Conservation (phyloP, 2,329 filamentous ascomycete species). For the Sporothrix dimorphospora region DNA sequence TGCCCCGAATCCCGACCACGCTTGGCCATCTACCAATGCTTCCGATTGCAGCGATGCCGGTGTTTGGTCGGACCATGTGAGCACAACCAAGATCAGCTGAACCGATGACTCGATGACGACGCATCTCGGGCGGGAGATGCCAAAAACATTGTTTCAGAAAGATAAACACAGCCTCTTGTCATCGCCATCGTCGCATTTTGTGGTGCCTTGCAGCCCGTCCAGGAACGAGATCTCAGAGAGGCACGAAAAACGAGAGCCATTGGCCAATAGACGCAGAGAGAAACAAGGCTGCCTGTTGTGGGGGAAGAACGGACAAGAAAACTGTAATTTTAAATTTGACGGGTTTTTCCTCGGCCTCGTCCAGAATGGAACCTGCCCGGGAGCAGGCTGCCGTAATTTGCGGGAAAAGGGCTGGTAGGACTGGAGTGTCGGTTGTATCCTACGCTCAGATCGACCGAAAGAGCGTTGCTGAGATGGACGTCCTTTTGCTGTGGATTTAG, state of each 20-base stretch:
- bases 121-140: constrained; percentile 12
- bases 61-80: neutral
- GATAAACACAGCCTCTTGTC: neutral
- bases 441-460: neutral
- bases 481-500: neutral
- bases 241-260: constrained; percentile 16
- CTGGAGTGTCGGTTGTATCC: neutral
- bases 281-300: constrained; percentile 25
- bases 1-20: neutral
- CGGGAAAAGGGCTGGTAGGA: neutral
- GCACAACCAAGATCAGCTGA: constrained; percentile 6
- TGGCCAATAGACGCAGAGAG: constrained; percentile 16
- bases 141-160: neutral
- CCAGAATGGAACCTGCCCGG: neutral
- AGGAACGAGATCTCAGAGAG: neutral
- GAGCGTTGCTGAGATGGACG: neutral
- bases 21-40: neutral
- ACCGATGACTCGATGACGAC: neutral
- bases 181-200: neutral
- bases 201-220: constrained; percentile 1
- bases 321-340: constrained; percentile 11
- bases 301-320: neutral
- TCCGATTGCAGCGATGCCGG: constrained; percentile 18
- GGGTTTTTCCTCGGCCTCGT: neutral
- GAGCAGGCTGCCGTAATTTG: constrained; percentile 18